Evolutionary conservation across 2,329 filamentous ascomycete species (phyloP), one percentile per base, ranked within the genome.

Genomic region (Neopestalotiopsis clavispora): DNA sequence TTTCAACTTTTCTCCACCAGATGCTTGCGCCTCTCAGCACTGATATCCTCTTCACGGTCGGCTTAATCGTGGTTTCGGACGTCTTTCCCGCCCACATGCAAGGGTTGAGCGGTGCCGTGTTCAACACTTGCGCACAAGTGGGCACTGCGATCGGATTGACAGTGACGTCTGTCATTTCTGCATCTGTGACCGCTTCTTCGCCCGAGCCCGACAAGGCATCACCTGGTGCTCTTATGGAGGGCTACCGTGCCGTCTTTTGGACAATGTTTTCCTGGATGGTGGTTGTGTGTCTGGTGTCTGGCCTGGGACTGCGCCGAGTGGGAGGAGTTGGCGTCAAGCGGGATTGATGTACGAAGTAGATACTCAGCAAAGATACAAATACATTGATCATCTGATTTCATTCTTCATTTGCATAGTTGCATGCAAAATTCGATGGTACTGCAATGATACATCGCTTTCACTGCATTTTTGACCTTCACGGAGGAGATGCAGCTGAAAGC

Each of bases 121-220:
- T 68, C 58, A 69, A 71, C 12, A 71, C 70, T 1, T 64, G 57
- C 45, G 70, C 68, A 23, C 70, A 71, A 45, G 58, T 71, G 23
- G 68, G 68, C 13, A 68, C 66, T 38, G 66, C 66, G 5, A 64
- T 71, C 23, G 68, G 70, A 2, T 14, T 71, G 57, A 67, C 57
- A 4, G 13, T 70, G 13, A 68, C 66, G 12, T 59, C 61, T 4
- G 30, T 70, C 59, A 65, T 71, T 9, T 60, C 70, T 7, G 59
- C 45, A 4, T 60, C 68, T 2, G 68, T 69, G 30, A 66, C 69
- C 5, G 28, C 65, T 45, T 57, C 23, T 12, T 67, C 62, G 10
- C 45, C 5, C 6, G 62, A 68, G 14, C 4, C 32, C 6, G 49
- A 71, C 60, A 64, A 65, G 52, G 10, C 34, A 9, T 65, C 62